A percentile compares a stretch with the other conserved stretches of the same genome.
Evolutionary conservation across 1,284 basidiomycete species (phyloP).

Genomic region (Psilocybe mexicana): DNA sequence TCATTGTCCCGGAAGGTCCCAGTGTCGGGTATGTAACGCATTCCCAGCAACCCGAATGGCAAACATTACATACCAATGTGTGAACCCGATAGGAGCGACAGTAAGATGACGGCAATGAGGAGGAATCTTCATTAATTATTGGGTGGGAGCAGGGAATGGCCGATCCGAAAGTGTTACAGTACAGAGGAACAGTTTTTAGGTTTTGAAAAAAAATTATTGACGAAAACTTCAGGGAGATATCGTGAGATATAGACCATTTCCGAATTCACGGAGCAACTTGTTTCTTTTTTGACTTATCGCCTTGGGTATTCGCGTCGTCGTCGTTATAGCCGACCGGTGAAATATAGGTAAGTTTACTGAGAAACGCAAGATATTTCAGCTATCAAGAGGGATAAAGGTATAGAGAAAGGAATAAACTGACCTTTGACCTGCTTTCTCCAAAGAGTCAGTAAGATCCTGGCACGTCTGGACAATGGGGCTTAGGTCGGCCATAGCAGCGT

Average conservation of each 20-base stretch:
- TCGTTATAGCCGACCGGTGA: not conserved
- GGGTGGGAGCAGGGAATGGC: no score
- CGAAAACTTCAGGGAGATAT: not conserved
- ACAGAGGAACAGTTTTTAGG: no score
- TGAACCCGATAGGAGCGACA: no score
- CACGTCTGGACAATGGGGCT: not conserved
- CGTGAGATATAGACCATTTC: not conserved
- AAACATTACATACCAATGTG: no score
- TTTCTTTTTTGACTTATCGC: not conserved
- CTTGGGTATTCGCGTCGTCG: not conserved
- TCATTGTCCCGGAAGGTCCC: no score
- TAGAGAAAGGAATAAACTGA: not conserved
- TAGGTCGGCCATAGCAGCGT: not conserved
- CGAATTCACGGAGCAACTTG: not conserved
- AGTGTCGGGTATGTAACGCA: no score
- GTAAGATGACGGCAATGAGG: no score
- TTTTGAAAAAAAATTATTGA: no score
- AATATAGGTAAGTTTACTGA: not conserved
- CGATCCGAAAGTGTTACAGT: no score
- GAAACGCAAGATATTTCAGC: not conserved
- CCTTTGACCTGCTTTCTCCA: conserved; percentile 6
- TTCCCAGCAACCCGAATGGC: no score
- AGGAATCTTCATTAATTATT: no score
- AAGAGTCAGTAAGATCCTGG: not conserved
- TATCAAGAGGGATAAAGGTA: not conserved